Percentiles rank a stretch among this genome's conserved stretches.
These are phyloP conservation scores for Leptomonas seymouri DNA, from an alignment of 208 protist species.

Conservation along the genomic window DNA sequence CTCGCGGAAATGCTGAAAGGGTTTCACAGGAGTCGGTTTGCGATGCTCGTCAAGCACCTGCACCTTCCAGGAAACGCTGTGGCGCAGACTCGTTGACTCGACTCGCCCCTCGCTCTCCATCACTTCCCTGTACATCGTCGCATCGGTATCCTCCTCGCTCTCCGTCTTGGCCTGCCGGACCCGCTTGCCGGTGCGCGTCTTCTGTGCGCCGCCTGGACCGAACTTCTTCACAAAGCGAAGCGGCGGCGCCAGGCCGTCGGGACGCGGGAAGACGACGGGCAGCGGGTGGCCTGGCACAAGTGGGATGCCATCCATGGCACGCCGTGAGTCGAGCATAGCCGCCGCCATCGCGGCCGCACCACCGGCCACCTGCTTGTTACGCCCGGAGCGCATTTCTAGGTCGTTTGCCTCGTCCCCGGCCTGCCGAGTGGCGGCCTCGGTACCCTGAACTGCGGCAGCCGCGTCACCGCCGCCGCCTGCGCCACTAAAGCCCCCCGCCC, in stretches of 20 bases:
- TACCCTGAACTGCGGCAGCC: conserved; percentile 14
- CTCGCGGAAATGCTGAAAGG: conserved; percentile 55
- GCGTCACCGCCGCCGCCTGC: conserved; percentile 1
- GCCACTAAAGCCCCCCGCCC: not conserved
- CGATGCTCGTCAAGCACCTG: conserved; percentile 66
- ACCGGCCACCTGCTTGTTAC: conserved; percentile 64
- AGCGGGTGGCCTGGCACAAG: conserved; percentile 63
- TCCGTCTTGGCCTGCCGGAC: conserved; percentile 23
- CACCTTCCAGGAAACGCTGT: conserved; percentile 40
- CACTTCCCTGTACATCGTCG: conserved; percentile 44
- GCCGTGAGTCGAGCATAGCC: conserved; percentile 61
- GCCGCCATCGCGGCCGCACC: conserved; percentile 65
- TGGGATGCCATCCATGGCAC: conserved; percentile 50
- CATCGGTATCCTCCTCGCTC: conserved; percentile 29
- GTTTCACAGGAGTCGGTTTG: conserved; percentile 29
- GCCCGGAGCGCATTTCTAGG: conserved; percentile 57
- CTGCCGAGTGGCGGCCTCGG: conserved; percentile 21
- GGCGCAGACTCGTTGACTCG: conserved; percentile 42
- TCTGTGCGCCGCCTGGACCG: conserved; percentile 32
- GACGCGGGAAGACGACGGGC: conserved; percentile 61
- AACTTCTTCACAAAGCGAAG: conserved; percentile 55
- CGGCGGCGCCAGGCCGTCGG: conserved; percentile 42
- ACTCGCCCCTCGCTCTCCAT: conserved; percentile 42
- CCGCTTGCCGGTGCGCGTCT: conserved; percentile 17
- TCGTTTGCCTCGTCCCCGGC: conserved; percentile 54